These are phyloP conservation scores for Podospora australis DNA, from an alignment of 495 filamentous ascomycete genomes.

Conservation along the genomic window DNA sequence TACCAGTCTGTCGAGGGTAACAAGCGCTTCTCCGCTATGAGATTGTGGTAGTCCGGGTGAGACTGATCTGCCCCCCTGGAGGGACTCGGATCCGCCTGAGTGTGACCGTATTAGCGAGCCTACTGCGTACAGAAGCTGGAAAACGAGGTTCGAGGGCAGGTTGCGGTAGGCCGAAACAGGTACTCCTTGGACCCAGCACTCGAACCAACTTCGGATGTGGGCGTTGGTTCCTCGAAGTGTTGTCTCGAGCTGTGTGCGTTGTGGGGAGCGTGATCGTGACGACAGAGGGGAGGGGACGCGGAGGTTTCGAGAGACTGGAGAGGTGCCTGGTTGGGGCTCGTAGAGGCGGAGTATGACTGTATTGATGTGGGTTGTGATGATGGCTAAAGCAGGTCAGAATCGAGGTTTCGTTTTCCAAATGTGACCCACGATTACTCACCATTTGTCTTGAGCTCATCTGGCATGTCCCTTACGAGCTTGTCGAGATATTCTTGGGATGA, in stretches of 20 bases:
- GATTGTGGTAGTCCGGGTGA: no score
- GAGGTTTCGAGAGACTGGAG: slow-evolving; percentile 7
- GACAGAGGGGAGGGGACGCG: slow-evolving; percentile 16
- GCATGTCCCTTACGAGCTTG: background rate
- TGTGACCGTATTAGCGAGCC: slow-evolving; percentile 25
- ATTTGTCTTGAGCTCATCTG: background rate
- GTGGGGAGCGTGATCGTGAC: slow-evolving; percentile 21
- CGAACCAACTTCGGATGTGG: slow-evolving; percentile 34
- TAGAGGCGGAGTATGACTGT: slow-evolving; percentile 6
- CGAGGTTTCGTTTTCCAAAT: background rate
- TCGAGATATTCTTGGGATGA: slow-evolving; percentile 3
- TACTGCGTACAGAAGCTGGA: slow-evolving; percentile 35
- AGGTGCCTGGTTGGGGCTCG: background rate
- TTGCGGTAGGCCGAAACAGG: slow-evolving; percentile 32
- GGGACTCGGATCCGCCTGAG: background rate
- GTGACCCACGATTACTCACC: background rate
- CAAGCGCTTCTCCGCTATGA: background rate
- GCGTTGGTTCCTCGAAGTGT: slow-evolving; percentile 13
- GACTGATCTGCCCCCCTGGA: background rate
- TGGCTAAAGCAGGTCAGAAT: slow-evolving; percentile 4
- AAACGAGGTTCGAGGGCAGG: slow-evolving; percentile 28
- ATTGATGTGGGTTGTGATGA: slow-evolving; percentile 5
- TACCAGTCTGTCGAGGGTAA: slow-evolving; percentile 1
- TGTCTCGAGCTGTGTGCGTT: slow-evolving; percentile 4
- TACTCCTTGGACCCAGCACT: slow-evolving; percentile 32